Evolutionary conservation across 305 asterid genomes (phyloP).

Genomic region (Fraxinus albicans): DNA sequence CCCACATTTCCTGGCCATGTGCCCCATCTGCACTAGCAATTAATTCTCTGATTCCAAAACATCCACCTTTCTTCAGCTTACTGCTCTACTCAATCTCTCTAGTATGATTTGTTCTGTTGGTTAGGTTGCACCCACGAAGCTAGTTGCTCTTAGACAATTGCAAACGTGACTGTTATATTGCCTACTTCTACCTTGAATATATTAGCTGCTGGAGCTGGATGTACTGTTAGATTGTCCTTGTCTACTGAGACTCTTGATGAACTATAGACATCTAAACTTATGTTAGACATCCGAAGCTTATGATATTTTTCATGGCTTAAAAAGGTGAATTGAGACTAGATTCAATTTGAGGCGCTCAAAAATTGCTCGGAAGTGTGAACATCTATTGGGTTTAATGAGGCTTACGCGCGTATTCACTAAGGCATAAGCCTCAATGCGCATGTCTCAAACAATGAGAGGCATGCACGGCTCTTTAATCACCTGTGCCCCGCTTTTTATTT

Average conservation of each 20-base stretch:
- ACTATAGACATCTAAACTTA: not conserved
- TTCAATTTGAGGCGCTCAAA: not conserved
- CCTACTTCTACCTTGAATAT: not conserved
- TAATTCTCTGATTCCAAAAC: not conserved
- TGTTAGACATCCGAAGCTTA: not conserved
- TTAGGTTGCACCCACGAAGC: constrained; percentile 1
- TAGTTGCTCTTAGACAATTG: not conserved
- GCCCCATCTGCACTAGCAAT: not conserved
- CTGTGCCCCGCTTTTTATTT: not conserved
- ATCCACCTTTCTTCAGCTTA: constrained; percentile 2
- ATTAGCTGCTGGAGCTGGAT: not conserved
- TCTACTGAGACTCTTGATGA: not conserved
- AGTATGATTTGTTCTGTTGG: not conserved
- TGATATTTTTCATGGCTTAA: not conserved
- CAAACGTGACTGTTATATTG: not conserved
- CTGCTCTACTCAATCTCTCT: constrained; percentile 7
- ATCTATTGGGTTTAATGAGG: not conserved
- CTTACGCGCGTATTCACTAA: not conserved
- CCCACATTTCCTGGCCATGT: not conserved
- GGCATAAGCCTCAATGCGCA: not conserved
- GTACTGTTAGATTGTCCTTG: not conserved
- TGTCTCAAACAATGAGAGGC: not conserved
- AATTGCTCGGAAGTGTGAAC: not conserved
- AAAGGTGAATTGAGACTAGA: not conserved
- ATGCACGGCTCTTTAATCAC: not conserved